Percentiles rank a stretch among this genome's conserved stretches.
phyloP scores from a whole-genome alignment of 2,329 filamentous ascomycete genomes.

The Corniculantispora saksenae region DNA sequence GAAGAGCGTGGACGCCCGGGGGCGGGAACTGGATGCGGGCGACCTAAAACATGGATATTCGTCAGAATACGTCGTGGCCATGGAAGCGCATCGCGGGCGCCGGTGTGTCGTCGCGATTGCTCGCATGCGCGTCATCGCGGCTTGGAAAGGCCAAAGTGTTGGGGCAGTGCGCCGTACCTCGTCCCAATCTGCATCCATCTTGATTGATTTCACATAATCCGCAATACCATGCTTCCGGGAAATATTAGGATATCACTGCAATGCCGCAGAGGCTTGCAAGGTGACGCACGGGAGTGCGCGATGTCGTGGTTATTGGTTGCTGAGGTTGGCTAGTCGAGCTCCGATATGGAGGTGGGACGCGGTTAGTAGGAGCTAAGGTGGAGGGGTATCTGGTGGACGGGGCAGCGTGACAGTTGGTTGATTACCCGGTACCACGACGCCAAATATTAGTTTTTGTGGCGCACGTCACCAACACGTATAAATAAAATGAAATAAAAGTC shows the following conservation, averaged over 20 bases:
- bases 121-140: conserved; percentile 24
- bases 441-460: background rate
- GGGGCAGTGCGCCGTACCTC: conserved; percentile 49
- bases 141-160: conserved; percentile 20
- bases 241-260: conserved; percentile 7
- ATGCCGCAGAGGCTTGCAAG: background rate
- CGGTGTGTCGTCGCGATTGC: conserved; percentile 17
- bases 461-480: too few relatives aligned
- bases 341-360: conserved; percentile 11
- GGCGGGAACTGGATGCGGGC: conserved; percentile 80
- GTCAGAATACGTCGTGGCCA: conserved; percentile 1
- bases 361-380: conserved; percentile 3
- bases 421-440: background rate
- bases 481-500: too few relatives aligned
- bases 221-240: conserved; percentile 34
- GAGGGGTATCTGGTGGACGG: background rate
- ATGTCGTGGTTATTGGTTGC: conserved; percentile 1
- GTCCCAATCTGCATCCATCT: conserved; percentile 70
- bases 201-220: conserved; percentile 41
- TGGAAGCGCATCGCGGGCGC: conserved; percentile 6
- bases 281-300: conserved; percentile 6
- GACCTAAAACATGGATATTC: conserved; percentile 54
- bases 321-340: conserved; percentile 5
- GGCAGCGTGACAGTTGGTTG: background rate
- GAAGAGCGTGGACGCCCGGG: conserved; percentile 68